Base-by-base conservation (phyloP, 2,329 filamentous ascomycete species). In the Escovopsis sp. region DNA sequence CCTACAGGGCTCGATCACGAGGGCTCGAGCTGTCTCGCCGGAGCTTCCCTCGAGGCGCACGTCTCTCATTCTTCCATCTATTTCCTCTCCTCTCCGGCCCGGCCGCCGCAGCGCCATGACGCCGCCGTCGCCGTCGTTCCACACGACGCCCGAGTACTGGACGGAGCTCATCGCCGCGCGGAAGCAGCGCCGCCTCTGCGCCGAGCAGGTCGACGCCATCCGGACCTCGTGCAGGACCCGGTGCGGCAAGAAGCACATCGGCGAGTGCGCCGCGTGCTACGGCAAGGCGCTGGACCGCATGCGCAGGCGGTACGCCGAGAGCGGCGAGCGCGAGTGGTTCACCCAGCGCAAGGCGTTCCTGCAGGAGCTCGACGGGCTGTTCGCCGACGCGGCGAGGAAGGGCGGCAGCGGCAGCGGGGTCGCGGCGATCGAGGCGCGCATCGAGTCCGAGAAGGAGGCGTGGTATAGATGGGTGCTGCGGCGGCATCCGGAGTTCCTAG, bases 391-490 rank as follows among this genome's bases (percentile, higher is more conserved):
- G 4, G 2, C 20, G 20, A 20, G 20, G 3, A 20, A 20, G 20
- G 20, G 6, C 20, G 20, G 20, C 4, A 20, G 20, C 20, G 20
- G 20, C 4, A 20, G 20, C 20, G 60, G 62, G 40, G 54, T 74
- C 11, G 57, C 60, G 35, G 56, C 53, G 14, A 65, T 76, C 34
- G 71, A 75, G 48, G 60, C 63, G 16, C 65, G 65, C 45, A 66
- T 76, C 49, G 58, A 61, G 9, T 63, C 63, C 25, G 71, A 74
- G 51, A 72, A 71, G 50, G 63, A 64, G 45, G 63, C 63, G 10
- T 76, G 72, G 71, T 71, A 73, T 43, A 63, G 67, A 42, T 67
- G 61, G 54, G 60, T 64, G 3, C 47, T 66, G 37, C 54, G 60
- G n/a, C 56, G 50, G 42, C 57, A 63, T 38, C 61, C 62, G 7